These are phyloP conservation scores for Boletales sp. DNA, from an alignment of 768 basidiomycete genomes.

Conservation along the genomic window DNA sequence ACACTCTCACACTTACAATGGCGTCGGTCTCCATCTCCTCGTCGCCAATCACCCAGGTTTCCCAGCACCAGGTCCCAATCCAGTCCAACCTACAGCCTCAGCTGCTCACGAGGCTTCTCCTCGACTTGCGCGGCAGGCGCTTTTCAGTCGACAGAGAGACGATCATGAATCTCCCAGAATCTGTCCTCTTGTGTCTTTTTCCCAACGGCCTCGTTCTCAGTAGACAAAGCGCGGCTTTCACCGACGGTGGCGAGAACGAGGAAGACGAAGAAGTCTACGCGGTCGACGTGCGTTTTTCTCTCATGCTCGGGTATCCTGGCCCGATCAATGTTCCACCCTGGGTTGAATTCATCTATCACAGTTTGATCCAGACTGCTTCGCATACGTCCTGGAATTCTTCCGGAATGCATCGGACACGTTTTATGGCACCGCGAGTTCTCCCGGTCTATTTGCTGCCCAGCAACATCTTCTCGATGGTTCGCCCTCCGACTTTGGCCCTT, in stretches of 20 bases:
- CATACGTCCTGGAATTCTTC: conserved; percentile 92
- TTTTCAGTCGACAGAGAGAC: conserved; percentile 97
- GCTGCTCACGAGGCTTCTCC: conserved; percentile 80
- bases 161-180: conserved; percentile 98
- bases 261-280: conserved; percentile 92
- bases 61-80: conserved; percentile 50
- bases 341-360: conserved; percentile 31
- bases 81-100: conserved; percentile 79
- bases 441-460: conserved; percentile 75
- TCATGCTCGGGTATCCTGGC: conserved; percentile 4
- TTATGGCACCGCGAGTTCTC: conserved; percentile 76
- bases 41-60: conserved; percentile 53
- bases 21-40: conserved; percentile 44
- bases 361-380: conserved; percentile 98
- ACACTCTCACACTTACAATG: conserved; percentile 26
- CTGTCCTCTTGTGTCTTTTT: conserved; percentile 92
- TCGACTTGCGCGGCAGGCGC: conserved; percentile 88
- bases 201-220: conserved; percentile 95
- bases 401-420: conserved; percentile 82
- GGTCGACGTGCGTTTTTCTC: conserved; percentile 79
- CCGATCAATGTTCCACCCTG: background rate
- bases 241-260: conserved; percentile 69
- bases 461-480: conserved; percentile 72
- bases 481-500: conserved; percentile 54
- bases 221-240: conserved; percentile 73